Percentiles rank a stretch among this genome's conserved stretches.
Conservation (phyloP, 116 monocot genomes). For the Cymodocea nodosa region DNA sequence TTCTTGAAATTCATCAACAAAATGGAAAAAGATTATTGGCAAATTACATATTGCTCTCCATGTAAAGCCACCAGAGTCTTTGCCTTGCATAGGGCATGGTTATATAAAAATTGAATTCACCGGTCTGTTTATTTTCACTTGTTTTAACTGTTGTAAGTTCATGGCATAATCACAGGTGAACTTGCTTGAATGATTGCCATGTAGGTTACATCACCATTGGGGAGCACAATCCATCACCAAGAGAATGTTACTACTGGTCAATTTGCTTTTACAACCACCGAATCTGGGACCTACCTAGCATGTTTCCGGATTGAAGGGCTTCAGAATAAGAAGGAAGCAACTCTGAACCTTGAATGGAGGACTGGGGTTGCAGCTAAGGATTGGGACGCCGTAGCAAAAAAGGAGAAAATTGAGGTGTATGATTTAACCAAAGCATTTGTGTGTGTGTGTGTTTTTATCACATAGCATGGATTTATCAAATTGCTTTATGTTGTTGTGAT, state of each 20-base stretch:
- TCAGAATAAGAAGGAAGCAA: constrained; percentile 16
- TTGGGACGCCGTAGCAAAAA: constrained; percentile 62
- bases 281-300: constrained; percentile 52
- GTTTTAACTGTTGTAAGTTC: not conserved
- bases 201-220: constrained; percentile 38
- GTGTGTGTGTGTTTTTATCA: too few species aligned
- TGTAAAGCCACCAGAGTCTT: too few species aligned
- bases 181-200: not conserved
- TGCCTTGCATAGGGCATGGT: too few species aligned
- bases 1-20: too few species aligned
- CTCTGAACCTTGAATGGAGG: constrained; percentile 53
- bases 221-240: constrained; percentile 42
- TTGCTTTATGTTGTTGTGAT: not conserved
- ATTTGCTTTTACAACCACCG: constrained; percentile 62
- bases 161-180: not conserved
- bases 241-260: constrained; percentile 44
- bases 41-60: too few species aligned
- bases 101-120: too few species aligned
- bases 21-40: too few species aligned
- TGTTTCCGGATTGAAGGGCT: constrained; percentile 44
- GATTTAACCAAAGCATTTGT: not conserved
- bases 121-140: not conserved
- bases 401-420: constrained; percentile 62
- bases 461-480: not conserved
- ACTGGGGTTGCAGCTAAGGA: constrained; percentile 62